Base-by-base conservation (phyloP, 345 rosid genomes). In the Orychophragmus violaceus region DNA sequence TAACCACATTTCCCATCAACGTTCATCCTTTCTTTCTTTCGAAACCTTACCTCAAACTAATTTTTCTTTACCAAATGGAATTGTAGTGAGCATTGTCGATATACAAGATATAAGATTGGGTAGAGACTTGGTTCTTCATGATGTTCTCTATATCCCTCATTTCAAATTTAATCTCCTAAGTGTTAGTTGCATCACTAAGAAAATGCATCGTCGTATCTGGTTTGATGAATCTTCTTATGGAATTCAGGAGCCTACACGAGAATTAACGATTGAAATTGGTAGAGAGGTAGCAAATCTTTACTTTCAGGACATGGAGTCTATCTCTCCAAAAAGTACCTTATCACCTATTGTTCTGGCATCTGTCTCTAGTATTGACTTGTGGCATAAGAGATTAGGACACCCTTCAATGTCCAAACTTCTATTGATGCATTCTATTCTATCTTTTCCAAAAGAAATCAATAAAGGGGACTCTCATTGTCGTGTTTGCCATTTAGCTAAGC, bases 111-210 rank as follows among this genome's bases (percentile, higher is more conserved):
- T 60, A 1, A 0, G 0, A 0, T 5, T 41, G 13, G 24, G 10
- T 9, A 60, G 3, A 2, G 0, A 4, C 4, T 0, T 59, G 0
- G 1, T 5, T 0, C 24, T 59, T 0, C 0, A 14, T 2, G 17
- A 25, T 25, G 37, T 41, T 0, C 6, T 60, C 0, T 59, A 14
- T 1, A 60, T 60, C 0, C 37, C 25, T 5, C 16, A 60, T 7
- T n/a, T n/a, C n/a, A n/a, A n/a, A n/a, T n/a, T n/a, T n/a, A n/a
- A n/a, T n/a, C n/a, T n/a, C n/a, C n/a, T n/a, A n/a, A n/a, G n/a
- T n/a, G n/a, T n/a, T n/a, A n/a, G n/a, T n/a, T n/a, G n/a, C n/a
- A n/a, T n/a, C n/a, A n/a, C n/a, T n/a, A n/a, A n/a, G n/a, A n/a
- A n/a, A n/a, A n/a, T n/a, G n/a, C n/a, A n/a, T n/a, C n/a, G n/a